Conservation (phyloP, 768 basidiomycete genomes). For the Guyanaporus albipodus region DNA sequence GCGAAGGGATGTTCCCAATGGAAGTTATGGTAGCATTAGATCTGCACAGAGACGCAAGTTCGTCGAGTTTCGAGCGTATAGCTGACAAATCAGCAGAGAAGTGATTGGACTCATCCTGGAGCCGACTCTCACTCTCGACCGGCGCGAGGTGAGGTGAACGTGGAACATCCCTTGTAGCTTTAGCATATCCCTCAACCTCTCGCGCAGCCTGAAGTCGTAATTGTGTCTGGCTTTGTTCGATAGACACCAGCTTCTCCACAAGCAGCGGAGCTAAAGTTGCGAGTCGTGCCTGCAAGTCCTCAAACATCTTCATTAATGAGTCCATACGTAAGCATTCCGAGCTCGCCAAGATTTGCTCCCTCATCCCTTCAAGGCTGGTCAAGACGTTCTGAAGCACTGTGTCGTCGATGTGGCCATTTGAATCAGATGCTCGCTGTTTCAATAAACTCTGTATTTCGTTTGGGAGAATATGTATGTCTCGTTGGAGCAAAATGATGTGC, state of each 20-base stretch:
- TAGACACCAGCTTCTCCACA: conserved; percentile 30
- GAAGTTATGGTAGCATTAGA: neutral
- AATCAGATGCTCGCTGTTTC: conserved; percentile 1
- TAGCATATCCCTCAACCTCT: neutral
- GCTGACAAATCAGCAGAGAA: conserved; percentile 21
- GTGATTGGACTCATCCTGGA: neutral
- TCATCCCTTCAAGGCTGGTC: conserved; percentile 17
- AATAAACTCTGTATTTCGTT: conserved; percentile 23
- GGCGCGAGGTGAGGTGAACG: neutral
- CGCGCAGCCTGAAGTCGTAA: conserved; percentile 15
- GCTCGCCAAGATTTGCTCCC: conserved; percentile 8
- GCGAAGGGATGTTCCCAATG: neutral
- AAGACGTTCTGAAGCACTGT: conserved; percentile 7
- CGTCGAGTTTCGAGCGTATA: conserved; percentile 38
- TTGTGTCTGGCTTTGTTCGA: conserved; percentile 25
- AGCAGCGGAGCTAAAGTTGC: conserved; percentile 36
- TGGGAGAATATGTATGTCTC: conserved; percentile 28
- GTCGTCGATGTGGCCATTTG: neutral
- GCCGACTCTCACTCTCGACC: neutral
- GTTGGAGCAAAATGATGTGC: conserved; percentile 32
- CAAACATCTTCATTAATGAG: conserved; percentile 33
- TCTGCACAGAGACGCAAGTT: conserved; percentile 28
- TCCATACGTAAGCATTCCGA: conserved; percentile 13
- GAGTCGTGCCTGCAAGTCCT: conserved; percentile 39
- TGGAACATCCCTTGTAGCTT: conserved; percentile 12